A percentile compares a stretch with the other conserved stretches of the same genome.
phyloP scores from a whole-genome alignment of 169 alveolate species.

The Cryptosporidium sp. region DNA sequence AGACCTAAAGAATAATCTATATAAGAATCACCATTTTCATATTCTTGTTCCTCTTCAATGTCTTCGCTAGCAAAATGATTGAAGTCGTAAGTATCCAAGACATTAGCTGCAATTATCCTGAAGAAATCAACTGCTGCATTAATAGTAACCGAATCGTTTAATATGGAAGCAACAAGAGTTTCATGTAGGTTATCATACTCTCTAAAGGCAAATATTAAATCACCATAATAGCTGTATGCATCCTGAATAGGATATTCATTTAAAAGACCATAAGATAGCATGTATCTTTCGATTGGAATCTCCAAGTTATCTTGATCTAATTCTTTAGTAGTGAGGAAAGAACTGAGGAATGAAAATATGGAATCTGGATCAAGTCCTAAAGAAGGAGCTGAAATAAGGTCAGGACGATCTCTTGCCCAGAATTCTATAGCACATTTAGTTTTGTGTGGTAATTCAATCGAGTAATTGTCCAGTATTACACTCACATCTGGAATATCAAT shows the following conservation, averaged over 20 bases:
- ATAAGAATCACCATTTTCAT: background rate
- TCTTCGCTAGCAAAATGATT: background rate
- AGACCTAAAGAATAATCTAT: background rate
- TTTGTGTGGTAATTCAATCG: background rate
- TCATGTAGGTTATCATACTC: conserved; percentile 8
- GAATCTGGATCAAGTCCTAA: conserved; percentile 8
- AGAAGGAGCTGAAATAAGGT: conserved; percentile 45
- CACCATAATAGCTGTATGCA: background rate
- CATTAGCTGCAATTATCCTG: background rate
- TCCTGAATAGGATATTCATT: background rate
- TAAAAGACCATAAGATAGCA: background rate
- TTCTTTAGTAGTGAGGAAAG: background rate
- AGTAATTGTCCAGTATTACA: conserved; percentile 23
- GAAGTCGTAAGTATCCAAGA: conserved; percentile 4
- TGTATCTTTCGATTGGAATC: background rate
- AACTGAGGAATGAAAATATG: background rate
- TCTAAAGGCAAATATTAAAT: background rate
- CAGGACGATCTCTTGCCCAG: conserved; percentile 57
- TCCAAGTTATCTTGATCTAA: background rate
- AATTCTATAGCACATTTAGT: conserved; percentile 6
- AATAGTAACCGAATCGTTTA: background rate
- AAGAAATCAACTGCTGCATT: background rate
- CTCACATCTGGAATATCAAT: conserved; percentile 21
- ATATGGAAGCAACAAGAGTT: background rate
- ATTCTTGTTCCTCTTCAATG: background rate